Base-by-base conservation (phyloP, 179 eudicot genomes). In the Camellia oleifera region DNA sequence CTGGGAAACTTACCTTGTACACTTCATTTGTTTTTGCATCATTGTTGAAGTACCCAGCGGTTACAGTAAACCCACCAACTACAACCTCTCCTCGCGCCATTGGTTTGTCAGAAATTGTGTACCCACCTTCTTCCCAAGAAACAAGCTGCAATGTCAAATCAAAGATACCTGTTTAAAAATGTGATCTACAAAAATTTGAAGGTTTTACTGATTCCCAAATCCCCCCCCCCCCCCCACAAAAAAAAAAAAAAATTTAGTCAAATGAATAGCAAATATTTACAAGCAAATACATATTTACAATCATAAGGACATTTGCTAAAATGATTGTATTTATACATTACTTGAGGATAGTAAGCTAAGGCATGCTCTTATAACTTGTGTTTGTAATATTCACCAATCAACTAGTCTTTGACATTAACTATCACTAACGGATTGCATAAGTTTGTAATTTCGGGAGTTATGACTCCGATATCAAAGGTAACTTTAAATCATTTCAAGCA, bases 61-160 rank as follows among this genome's bases (percentile, higher is more conserved):
- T 95, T 69, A 95, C 90, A 75, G 94, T 90, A 80, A 65, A 80
- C 42, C 99, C 99, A 81, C 99, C 99, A 81, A 95, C 83, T 69
- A 94, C 93, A 56, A 95, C 87, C 87, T 95, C 99, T 81, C 99
- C 99, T 74, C 98, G 89, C 32, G 99, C 92, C 96, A 95, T 87
- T n/a, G 99, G 99, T 84, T 90, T 91, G 88, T 95, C 99, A 4
- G 89, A 78, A 82, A 77, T 85, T 64, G 66, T 84, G 82, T 95
- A 95, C 56, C 98, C 40, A 3, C 72, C 44, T 15, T 69, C 11
- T 3, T 42, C 15, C n/a, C 7, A 44, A 44, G 7, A 69, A 0
- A 45, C 17, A 40, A 69, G 72, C 3, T 45, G 44, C 54, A 44
- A 45, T 45, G 52, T n/a, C 5, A 46, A 70, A 23, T 70, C 12